Base-by-base conservation (phyloP, 225 moss, liverwort and hornwort species). In the Rhytidiadelphus loreus region DNA sequence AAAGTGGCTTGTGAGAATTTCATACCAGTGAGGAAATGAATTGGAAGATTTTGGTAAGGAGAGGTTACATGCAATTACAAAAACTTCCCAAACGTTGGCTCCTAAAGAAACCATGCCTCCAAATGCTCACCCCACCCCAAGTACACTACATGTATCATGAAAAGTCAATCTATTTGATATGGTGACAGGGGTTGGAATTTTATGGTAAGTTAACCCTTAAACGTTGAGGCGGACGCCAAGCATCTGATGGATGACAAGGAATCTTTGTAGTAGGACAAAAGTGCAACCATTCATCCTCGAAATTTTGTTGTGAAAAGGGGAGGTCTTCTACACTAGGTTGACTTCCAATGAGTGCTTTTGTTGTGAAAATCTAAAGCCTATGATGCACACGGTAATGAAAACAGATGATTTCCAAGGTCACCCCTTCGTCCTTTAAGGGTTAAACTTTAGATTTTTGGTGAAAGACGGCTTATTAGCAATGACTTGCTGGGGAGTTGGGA, bases 1-100 rank as follows among this genome's bases (percentile, higher is more conserved):
- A 7, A 48, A 48, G 4, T 20, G 10, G 0, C 3, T 2, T 0
- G 0, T 71, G 43, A 41, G 15, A 41, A 26, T 70, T 41, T 70
- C 6, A 11, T 29, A 29, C 2, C 2, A 28, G 4, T 52, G 6
- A 44, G 2, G 29, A 44, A 72, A 74, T 11, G 19, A 46, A 48
- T 12, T 2, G 0, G 0, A 15, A 46, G 10, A 6, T 6, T 46
- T 11, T 30, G 16, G 18, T 13, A 3, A 4, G 19, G 74, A 29
- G 11, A 12, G 14, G 8, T 13, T 52, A 52, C 3, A 46, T 8
- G 52, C 7, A 8, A 8, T n/a, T n/a, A n/a, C 3, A 0, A 29
- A 18, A 73, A 17, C 7, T 18, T 46, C 46, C 18, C 7, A 3
- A 75, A 32, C 2, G 1, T 26, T 74, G 30, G 0, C 18, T 11